Evolutionary conservation across 805 yeast species (phyloP), one percentile per base, ranked within the genome.

Genomic region (Metschnikowia chrysomelidarum): DNA sequence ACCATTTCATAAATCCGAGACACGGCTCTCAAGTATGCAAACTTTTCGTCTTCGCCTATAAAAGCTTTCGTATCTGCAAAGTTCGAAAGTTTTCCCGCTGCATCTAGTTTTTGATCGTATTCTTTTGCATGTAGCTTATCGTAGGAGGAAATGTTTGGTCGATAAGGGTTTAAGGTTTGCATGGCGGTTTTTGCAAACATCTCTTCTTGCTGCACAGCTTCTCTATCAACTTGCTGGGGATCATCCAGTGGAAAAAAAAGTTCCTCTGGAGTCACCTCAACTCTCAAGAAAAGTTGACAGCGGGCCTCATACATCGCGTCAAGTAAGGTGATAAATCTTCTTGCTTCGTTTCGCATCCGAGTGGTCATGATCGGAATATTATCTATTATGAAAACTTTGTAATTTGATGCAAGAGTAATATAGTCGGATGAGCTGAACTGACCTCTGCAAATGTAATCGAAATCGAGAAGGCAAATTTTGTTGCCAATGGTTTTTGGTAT

Each of bases 1-100:
- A 75, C 70, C 81, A 77, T 77, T 45, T 77, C 82, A 34, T 67
- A 66, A 23, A 82, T 67, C 44, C 89, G 60, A 48, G 81, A 76
- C 1, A 81, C 79, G 0, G 89, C 88, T 45, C 89, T 60, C 43
- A 76, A 77, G 49, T 73, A 82, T 3, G 89, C 87, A 58, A 82
- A 82, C 59, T 71, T 71, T 51, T 82, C 89, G 56, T 82, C 89
- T 48, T 82, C 87, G 16, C 89, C 89, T 0, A 87, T 82, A 48
- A 82, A 82, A 7, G 78, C 76, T 8, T 65, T 62, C 13, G 70
- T 53, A 33, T 78, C 67, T 10, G 71, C 64, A 46, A 67, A 77
- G 47, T 76, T 27, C 6, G 36, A 16, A 11, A 23, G 30, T 5
- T 24, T 32, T 13, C 12, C 25, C 12, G 24, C 14, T 7, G 17